Evolutionary conservation across 1,284 basidiomycete species (phyloP).

Genomic region (Ganoderma multipileum): DNA sequence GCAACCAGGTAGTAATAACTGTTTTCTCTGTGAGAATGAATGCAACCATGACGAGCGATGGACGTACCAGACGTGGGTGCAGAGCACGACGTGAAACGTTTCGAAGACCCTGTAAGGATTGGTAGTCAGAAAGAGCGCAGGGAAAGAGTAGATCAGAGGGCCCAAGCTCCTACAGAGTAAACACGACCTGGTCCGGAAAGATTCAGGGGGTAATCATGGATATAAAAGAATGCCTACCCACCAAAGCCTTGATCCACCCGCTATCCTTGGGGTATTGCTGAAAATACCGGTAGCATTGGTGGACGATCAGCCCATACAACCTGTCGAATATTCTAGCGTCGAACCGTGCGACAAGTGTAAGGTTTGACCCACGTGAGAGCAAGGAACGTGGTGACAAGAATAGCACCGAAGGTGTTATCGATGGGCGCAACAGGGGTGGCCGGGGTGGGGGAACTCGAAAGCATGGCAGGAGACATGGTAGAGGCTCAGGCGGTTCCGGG

Average conservation of each 20-base stretch:
- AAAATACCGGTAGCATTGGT: constrained; percentile 14
- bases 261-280: constrained; percentile 2
- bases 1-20: constrained; percentile 15
- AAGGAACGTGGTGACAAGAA: not conserved
- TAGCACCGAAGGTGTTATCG: not conserved
- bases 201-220: not conserved
- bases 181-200: not conserved
- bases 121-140: not conserved
- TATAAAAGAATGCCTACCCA: not conserved
- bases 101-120: constrained; percentile 5
- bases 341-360: no score
- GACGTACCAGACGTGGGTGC: constrained; percentile 9
- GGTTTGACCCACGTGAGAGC: not conserved
- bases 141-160: not conserved
- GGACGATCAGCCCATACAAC: constrained; percentile 9
- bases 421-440: not conserved
- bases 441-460: not conserved
- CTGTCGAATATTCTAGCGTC: not conserved
- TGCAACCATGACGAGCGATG: not conserved
- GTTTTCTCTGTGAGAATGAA: not conserved
- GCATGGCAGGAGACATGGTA: not conserved
- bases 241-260: constrained; percentile 1
- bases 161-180: not conserved
- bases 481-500: not conserved
- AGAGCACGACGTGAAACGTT: constrained; percentile 9